Conservation (phyloP, 768 basidiomycete genomes). For the Tulasnella sp. region DNA sequence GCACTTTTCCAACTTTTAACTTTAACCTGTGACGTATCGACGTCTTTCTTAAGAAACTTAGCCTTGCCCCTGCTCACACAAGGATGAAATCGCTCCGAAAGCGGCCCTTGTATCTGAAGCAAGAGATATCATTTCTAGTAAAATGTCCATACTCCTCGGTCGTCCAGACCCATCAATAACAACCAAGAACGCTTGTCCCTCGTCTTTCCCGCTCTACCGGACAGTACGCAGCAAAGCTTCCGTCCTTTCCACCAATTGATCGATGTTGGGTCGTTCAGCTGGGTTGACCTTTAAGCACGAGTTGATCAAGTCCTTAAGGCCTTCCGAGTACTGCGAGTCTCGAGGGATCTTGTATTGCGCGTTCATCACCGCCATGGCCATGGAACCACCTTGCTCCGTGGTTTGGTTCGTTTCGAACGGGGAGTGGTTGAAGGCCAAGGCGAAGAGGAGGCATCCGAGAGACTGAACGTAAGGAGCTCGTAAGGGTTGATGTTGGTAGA, state of each 20-base stretch:
- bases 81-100: background rate
- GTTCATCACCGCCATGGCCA: slow-evolving; percentile 94
- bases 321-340: slow-evolving; percentile 71
- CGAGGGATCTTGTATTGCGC: slow-evolving; percentile 85
- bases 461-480: slow-evolving; percentile 43
- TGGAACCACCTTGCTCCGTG: slow-evolving; percentile 88
- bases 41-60: background rate
- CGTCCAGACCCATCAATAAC: background rate
- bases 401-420: slow-evolving; percentile 91
- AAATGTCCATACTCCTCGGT: background rate
- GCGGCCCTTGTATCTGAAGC: background rate
- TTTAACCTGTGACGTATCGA: background rate
- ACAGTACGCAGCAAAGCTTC: slow-evolving; percentile 40
- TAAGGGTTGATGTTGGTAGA: background rate
- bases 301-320: slow-evolving; percentile 71
- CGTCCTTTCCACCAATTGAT: slow-evolving; percentile 54
- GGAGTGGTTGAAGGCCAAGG: slow-evolving; percentile 89
- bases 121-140: background rate
- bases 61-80: no score
- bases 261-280: slow-evolving; percentile 46
- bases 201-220: slow-evolving; percentile 32
- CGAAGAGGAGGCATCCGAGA: slow-evolving; percentile 88
- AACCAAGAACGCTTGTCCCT: background rate
- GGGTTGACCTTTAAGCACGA: slow-evolving; percentile 76
- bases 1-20: no score